A percentile compares a stretch with the other conserved stretches of the same genome.
phyloP scores from a whole-genome alignment of 2,329 filamentous ascomycete genomes.

The Penicillium sp. region DNA sequence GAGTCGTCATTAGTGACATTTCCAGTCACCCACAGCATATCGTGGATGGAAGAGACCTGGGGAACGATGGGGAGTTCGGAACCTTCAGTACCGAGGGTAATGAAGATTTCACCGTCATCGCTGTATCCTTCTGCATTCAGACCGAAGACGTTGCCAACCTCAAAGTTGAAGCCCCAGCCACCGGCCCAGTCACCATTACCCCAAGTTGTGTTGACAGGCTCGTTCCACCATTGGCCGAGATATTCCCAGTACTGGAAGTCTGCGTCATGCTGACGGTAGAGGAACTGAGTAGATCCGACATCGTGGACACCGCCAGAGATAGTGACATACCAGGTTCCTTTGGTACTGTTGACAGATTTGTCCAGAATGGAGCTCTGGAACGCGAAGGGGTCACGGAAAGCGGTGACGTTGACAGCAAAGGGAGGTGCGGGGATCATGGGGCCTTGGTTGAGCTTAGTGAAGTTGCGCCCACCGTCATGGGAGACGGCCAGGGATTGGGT shows the following conservation, averaged over 20 bases:
- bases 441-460: slow-evolving; percentile 47
- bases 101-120: slow-evolving; percentile 14
- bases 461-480: slow-evolving; percentile 48
- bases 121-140: slow-evolving; percentile 18
- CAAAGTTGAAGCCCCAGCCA: slow-evolving; percentile 22
- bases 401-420: slow-evolving; percentile 16
- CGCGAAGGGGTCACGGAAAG: slow-evolving; percentile 21
- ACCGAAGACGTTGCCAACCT: slow-evolving; percentile 16
- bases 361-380: slow-evolving; percentile 18
- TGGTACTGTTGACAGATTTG: slow-evolving; percentile 1
- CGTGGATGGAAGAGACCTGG: slow-evolving; percentile 17
- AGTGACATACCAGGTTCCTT: slow-evolving; percentile 20
- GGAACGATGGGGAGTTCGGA: slow-evolving; percentile 9
- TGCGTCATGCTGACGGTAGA: slow-evolving; percentile 18
- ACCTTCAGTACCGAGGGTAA: slow-evolving; percentile 19
- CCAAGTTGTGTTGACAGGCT: slow-evolving; percentile 19
- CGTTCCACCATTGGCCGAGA: slow-evolving; percentile 21
- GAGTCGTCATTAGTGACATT: slow-evolving; percentile 6
- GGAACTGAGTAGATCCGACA: slow-evolving; percentile 15
- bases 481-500: slow-evolving; percentile 47
- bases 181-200: slow-evolving; percentile 21
- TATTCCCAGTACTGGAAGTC: slow-evolving; percentile 22
- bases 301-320: slow-evolving; percentile 20
- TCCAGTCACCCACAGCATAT: slow-evolving; percentile 21
- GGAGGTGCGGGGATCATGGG: slow-evolving; percentile 41